phyloP scores from a whole-genome alignment of 2,329 filamentous ascomycete genomes.

The Fusarium nurragi region DNA sequence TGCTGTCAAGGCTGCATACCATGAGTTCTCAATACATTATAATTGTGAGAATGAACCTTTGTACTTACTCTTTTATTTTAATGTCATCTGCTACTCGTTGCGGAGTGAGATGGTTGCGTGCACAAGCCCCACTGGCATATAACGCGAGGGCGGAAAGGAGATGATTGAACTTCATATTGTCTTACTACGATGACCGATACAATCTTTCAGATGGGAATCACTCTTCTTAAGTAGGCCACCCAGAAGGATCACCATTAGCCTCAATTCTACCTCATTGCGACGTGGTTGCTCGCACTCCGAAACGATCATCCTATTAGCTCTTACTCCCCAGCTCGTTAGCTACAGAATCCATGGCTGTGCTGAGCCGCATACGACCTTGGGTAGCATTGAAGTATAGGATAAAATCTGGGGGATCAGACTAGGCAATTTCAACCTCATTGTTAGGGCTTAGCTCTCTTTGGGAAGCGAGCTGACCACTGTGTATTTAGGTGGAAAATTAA shows the following conservation, averaged over 20 bases:
- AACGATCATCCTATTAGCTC: neutral
- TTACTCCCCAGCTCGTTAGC: neutral
- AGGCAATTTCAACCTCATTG: neutral
- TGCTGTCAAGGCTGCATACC: neutral
- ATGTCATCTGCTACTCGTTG: conserved; percentile 12
- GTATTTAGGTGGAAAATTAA: neutral
- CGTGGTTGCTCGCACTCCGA: neutral
- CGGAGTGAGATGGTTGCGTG: conserved; percentile 14
- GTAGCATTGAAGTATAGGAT: neutral
- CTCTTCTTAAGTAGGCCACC: neutral
- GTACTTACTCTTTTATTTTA: conserved; percentile 14
- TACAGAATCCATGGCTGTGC: neutral
- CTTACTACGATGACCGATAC: too few species aligned
- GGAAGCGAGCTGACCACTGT: conserved; percentile 5
- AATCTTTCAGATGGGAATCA: too few species aligned
- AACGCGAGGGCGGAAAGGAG: neutral
- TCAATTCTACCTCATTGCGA: neutral
- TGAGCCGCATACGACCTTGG: neutral
- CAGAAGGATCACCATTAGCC: neutral
- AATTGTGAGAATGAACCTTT: neutral
- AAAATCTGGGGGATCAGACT: neutral
- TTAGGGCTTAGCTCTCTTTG: neutral
- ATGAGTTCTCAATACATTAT: neutral
- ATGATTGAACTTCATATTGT: conserved; percentile 6
- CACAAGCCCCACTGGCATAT: neutral